Conservation (phyloP, 768 basidiomycete species). For the Cytidiella melzeri region DNA sequence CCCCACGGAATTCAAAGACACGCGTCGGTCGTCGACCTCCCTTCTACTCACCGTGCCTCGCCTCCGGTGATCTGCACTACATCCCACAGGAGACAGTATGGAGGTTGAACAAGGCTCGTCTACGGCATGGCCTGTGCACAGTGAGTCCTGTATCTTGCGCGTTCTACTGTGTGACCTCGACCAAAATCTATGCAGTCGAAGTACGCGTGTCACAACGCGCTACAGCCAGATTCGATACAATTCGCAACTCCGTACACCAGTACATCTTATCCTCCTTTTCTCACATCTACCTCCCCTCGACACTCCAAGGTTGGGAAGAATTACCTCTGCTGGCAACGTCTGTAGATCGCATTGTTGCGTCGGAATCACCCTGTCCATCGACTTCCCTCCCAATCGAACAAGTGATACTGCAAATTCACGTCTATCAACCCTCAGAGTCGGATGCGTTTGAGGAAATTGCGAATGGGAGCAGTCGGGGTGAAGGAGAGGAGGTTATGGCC, state of each 20-base stretch:
- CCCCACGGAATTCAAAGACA: too few relatives aligned
- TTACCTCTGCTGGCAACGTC: constrained; percentile 63
- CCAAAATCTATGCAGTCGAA: constrained; percentile 73
- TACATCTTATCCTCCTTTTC: constrained; percentile 54
- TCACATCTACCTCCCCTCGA: constrained; percentile 63
- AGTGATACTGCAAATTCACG: constrained; percentile 70
- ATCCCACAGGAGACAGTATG: constrained; percentile 7
- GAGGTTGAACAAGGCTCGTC: constrained; percentile 16
- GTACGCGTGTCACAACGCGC: constrained; percentile 67
- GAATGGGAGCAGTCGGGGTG: constrained; percentile 41
- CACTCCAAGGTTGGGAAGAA: constrained; percentile 74
- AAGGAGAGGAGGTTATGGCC: constrained; percentile 74
- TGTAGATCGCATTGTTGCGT: constrained; percentile 70
- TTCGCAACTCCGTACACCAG: constrained; percentile 55
- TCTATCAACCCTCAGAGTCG: constrained; percentile 74
- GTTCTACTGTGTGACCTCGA: too few relatives aligned
- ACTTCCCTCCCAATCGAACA: constrained; percentile 48
- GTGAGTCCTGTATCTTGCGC: constrained; percentile 38
- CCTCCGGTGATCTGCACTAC: background rate
- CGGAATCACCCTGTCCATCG: constrained; percentile 57
- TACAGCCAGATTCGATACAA: constrained; percentile 69
- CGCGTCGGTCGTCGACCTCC: background rate
- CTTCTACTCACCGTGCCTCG: background rate
- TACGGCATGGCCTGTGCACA: constrained; percentile 59
- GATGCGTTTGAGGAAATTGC: constrained; percentile 73